Evolutionary conservation across 2,329 filamentous ascomycete species (phyloP).

Genomic region (Camillea tinctor): DNA sequence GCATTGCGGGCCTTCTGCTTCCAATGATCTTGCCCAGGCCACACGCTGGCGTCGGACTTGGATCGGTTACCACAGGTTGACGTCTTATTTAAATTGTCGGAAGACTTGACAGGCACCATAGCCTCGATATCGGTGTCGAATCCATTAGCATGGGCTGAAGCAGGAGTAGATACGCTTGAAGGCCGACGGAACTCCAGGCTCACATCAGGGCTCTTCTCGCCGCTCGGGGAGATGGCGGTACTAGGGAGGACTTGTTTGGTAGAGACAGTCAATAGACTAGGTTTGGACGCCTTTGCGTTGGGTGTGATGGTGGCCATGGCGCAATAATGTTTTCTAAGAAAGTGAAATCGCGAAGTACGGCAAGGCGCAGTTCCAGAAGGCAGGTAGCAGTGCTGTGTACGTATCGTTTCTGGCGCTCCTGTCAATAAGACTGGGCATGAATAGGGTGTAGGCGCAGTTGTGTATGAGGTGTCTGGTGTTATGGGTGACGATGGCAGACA

Average conservation of each 20-base stretch:
- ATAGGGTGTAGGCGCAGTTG: too few species aligned
- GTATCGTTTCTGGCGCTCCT: background rate
- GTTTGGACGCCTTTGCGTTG: conserved; percentile 16
- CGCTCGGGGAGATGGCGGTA: conserved; percentile 4
- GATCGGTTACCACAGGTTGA: conserved; percentile 35
- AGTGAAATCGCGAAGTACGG: background rate
- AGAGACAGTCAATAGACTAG: conserved; percentile 18
- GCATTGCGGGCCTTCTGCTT: conserved; percentile 57
- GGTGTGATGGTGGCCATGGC: conserved; percentile 18
- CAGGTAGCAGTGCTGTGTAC: conserved; percentile 13
- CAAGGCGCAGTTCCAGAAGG: conserved; percentile 3
- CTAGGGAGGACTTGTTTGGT: conserved; percentile 18
- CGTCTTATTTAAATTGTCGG: conserved; percentile 38
- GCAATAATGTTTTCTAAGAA: conserved; percentile 1
- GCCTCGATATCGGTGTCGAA: conserved; percentile 61
- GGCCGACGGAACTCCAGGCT: conserved; percentile 31
- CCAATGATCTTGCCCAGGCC: conserved; percentile 61
- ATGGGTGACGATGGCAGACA: background rate
- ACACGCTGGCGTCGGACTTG: conserved; percentile 53
- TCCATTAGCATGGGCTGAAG: conserved; percentile 45
- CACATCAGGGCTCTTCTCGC: conserved; percentile 23
- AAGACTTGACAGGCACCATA: conserved; percentile 41
- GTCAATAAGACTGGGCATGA: background rate
- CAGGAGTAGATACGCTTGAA: conserved; percentile 45
- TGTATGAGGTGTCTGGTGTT: background rate